phyloP scores from a whole-genome alignment of 192 early-diverging fungal species.

The Powellomyces hirtus region DNA sequence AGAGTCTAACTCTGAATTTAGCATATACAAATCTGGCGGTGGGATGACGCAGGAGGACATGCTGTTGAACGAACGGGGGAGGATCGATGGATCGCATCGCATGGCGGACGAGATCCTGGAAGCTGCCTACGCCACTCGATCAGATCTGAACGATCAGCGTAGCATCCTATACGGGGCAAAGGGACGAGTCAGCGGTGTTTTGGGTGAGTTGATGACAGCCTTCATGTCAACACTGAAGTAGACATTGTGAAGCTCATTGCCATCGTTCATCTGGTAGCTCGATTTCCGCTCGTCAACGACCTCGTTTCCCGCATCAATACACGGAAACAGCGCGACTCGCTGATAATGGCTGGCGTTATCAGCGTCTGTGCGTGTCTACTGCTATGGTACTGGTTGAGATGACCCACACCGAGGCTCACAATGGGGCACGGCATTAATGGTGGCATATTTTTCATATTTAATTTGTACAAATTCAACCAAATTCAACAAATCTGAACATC shows the following conservation, averaged over 20 bases:
- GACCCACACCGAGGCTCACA: too few species aligned
- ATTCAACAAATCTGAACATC: too few species aligned
- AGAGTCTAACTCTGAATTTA: not conserved
- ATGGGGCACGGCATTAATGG: too few species aligned
- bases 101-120: slow-evolving; percentile 77
- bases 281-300: slow-evolving; percentile 70
- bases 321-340: slow-evolving; percentile 63
- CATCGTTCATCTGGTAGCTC: slow-evolving; percentile 20
- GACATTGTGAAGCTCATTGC: too few species aligned
- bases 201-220: slow-evolving; percentile 39
- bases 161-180: slow-evolving; percentile 53
- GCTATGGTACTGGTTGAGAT: slow-evolving; percentile 34
- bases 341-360: slow-evolving; percentile 72
- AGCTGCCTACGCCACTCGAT: slow-evolving; percentile 72
- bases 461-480: too few species aligned
- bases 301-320: slow-evolving; percentile 68
- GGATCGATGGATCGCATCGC: slow-evolving; percentile 70
- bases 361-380: slow-evolving; percentile 36
- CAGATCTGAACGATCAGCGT: slow-evolving; percentile 64
- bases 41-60: slow-evolving; percentile 52
- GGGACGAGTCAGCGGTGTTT: slow-evolving; percentile 51
- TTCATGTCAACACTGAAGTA: not conserved
- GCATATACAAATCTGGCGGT: slow-evolving; percentile 42
- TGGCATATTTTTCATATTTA: too few species aligned
- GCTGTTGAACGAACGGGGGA: slow-evolving; percentile 64